Percentiles rank a stretch among this genome's conserved stretches.
Evolutionary conservation across 768 basidiomycete species (phyloP).

Genomic region (Boletellus sp.): DNA sequence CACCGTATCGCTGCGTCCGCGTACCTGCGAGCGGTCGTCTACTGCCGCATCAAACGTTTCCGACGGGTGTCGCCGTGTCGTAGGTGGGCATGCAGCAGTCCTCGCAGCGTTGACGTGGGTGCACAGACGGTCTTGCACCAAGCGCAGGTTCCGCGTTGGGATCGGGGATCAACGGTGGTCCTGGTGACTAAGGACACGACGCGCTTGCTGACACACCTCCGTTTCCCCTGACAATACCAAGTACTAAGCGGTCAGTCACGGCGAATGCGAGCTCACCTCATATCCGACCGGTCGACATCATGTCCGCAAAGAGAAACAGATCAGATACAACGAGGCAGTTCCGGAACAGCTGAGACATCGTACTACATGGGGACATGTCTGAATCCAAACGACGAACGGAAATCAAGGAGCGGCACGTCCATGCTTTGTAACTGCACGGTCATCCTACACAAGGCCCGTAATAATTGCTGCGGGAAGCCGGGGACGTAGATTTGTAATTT

Average conservation of each 20-base stretch:
- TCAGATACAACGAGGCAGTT: background rate
- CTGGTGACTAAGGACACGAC: too few relatives aligned
- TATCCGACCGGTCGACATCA: background rate
- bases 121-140: too few relatives aligned
- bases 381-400: slow-evolving; percentile 7
- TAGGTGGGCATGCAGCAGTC: too few relatives aligned
- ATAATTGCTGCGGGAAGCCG: slow-evolving; percentile 18
- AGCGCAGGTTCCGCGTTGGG: too few relatives aligned
- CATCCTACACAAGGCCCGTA: slow-evolving; percentile 9
- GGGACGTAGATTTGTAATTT: slow-evolving; percentile 12
- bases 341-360: slow-evolving; percentile 1
- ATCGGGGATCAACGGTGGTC: background rate
- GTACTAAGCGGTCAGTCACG: background rate
- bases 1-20: background rate
- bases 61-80: too few relatives aligned
- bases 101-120: too few relatives aligned
- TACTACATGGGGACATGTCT: slow-evolving; percentile 7
- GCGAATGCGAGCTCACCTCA: slow-evolving; percentile 12
- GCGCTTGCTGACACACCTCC: too few relatives aligned
- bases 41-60: background rate
- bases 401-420: slow-evolving; percentile 14
- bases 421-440: slow-evolving; percentile 11
- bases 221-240: background rate
- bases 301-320: slow-evolving; percentile 1
- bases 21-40: background rate